These are phyloP conservation scores for Xylaria grammica DNA, from an alignment of 495 filamentous ascomycete genomes.

Conservation along the genomic window DNA sequence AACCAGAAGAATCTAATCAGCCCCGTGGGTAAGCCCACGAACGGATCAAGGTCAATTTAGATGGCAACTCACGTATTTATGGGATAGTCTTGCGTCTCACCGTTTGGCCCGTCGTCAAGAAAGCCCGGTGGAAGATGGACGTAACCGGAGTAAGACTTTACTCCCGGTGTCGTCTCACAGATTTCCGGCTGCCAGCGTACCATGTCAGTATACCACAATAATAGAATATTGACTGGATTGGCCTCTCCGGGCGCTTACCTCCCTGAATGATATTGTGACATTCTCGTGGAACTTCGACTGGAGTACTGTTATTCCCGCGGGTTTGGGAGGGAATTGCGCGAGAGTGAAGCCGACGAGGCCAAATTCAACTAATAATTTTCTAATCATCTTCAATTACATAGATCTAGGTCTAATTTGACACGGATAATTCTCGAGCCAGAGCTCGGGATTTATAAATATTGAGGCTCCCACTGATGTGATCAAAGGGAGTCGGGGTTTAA, in stretches of 20 bases:
- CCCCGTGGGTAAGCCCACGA: background rate
- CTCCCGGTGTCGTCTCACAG: conserved; percentile 58
- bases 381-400: background rate
- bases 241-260: conserved; percentile 43
- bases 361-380: background rate
- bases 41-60: background rate
- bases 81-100: conserved; percentile 13
- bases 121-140: conserved; percentile 43
- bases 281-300: conserved; percentile 62
- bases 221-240: background rate
- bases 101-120: conserved; percentile 18
- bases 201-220: background rate
- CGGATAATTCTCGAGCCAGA: too few species aligned
- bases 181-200: conserved; percentile 40
- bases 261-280: conserved; percentile 66
- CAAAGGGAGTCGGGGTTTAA: background rate
- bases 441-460: too few species aligned
- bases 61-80: conserved; percentile 26
- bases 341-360: conserved; percentile 53
- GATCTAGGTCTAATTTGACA: background rate
- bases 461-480: too few species aligned
- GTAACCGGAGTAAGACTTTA: conserved; percentile 62
- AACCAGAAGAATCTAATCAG: conserved; percentile 21
- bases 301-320: conserved; percentile 55
- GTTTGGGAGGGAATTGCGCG: conserved; percentile 34